Evolutionary conservation across 306 rosid species (phyloP), one percentile per base, ranked within the genome.

Genomic region (Castanospermum australe): DNA sequence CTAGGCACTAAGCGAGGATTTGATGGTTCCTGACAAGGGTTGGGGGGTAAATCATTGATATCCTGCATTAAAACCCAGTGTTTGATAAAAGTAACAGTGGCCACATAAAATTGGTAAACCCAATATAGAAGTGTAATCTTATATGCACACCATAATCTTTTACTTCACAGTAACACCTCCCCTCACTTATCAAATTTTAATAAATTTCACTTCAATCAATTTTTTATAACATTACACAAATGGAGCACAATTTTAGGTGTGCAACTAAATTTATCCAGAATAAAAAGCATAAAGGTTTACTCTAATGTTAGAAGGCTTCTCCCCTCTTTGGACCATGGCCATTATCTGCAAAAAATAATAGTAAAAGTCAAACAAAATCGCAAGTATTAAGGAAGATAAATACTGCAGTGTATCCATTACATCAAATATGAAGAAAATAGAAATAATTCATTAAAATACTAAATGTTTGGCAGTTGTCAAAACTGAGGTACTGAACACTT

Each of bases 301-400:
- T 85, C 90, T 93, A 84, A 81, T 88, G 85, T 95, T 90, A 54
- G 94, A 71, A 83, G 98, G 89, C 84, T 84, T 90, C 82, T 95
- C 98, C 86, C 97, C 98, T 86, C 97, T 86, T 83, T 91, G 99
- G 70, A 91, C 89, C 96, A 89, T 90, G 76, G 92, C 87, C 98
- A 90, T 93, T 81, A 93, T 87, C 99, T 95, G 93, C 86, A 84
- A 63, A 59, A 65, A n/a, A 65, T 24, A 48, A 84, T 57, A 64
- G 67, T 39, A 63, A 14, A 78, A 21, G 22, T 74, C 38, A 74
- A 73, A 82, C 20, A 33, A 45, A 83, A 76, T 67, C 72, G 75
- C 12, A 71, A 41, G 52, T 13, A 50, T 62, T 5, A n/a, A 59
- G n/a, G 81, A 83, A 47, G 67, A 76, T 17, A 73, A 20, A 51